phyloP scores from a whole-genome alignment of 2,329 filamentous ascomycete species.

The Cadophora sp. region DNA sequence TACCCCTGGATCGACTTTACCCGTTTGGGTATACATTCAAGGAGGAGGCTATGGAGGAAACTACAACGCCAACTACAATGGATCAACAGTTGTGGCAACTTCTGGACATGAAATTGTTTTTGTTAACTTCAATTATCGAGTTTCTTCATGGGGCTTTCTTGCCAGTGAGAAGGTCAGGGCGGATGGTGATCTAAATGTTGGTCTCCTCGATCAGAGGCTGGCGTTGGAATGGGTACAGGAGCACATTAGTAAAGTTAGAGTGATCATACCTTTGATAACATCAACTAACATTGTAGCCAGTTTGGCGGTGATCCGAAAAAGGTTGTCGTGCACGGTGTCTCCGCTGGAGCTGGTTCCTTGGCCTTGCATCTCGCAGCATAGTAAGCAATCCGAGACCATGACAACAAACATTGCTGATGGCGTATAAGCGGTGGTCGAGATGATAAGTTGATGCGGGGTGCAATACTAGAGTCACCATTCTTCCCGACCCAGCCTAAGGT shows the following conservation, averaged over 20 bases:
- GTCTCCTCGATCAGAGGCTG: constrained; percentile 67
- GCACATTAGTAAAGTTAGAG: constrained; percentile 54
- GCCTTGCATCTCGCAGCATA: constrained; percentile 46
- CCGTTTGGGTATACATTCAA: constrained; percentile 62
- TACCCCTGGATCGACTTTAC: constrained; percentile 51
- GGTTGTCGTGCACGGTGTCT: constrained; percentile 67
- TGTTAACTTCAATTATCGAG: constrained; percentile 68
- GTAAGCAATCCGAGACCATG: background rate
- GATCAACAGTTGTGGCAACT: constrained; percentile 55
- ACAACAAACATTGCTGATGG: background rate
- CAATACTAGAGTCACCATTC: constrained; percentile 45
- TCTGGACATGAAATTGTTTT: constrained; percentile 58
- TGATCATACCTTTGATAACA: background rate
- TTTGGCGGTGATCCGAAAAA: constrained; percentile 56
- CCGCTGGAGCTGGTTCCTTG: constrained; percentile 55
- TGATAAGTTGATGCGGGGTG: constrained; percentile 40
- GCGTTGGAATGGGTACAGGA: constrained; percentile 66
- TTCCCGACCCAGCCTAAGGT: constrained; percentile 49
- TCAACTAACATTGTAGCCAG: constrained; percentile 36
- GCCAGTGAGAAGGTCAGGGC: constrained; percentile 60
- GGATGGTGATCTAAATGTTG: constrained; percentile 66
- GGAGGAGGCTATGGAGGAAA: constrained; percentile 55
- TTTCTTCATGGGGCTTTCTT: constrained; percentile 68
- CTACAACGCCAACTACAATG: constrained; percentile 60
- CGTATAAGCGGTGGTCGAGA: constrained; percentile 46